Evolutionary conservation across 345 rosid genomes (phyloP).

Genomic region (Laguncularia racemosa): DNA sequence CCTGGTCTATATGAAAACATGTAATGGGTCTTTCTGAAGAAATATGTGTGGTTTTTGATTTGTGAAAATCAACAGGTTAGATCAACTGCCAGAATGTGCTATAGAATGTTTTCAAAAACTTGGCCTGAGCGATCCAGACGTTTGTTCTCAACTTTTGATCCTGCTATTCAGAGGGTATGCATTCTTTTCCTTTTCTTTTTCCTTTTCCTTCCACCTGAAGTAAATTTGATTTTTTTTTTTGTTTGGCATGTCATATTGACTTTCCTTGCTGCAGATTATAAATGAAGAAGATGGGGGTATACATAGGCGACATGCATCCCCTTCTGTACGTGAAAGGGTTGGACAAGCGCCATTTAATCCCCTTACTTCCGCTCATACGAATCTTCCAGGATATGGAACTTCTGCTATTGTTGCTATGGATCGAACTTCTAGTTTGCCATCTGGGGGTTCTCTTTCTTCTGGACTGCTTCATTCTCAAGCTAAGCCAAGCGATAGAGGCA

Average conservation of each 20-base stretch:
- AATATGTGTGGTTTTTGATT: conserved; percentile 1
- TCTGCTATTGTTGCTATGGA: conserved; percentile 98
- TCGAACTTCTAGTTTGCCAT: conserved; percentile 67
- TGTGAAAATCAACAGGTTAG: conserved; percentile 57
- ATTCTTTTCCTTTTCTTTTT: conserved; percentile 3
- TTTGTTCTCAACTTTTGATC: conserved; percentile 86
- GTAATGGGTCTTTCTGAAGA: neutral
- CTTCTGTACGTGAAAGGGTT: conserved; percentile 85
- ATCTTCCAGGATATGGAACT: conserved; percentile 82
- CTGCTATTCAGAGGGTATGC: conserved; percentile 92
- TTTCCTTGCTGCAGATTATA: conserved; percentile 43
- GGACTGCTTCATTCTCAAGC: conserved; percentile 73
- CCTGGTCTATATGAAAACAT: neutral
- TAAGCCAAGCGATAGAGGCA: conserved; percentile 56
- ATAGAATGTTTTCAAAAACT: conserved; percentile 93
- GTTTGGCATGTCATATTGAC: neutral
- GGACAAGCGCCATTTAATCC: conserved; percentile 43
- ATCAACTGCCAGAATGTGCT: conserved; percentile 96
- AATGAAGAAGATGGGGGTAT: conserved; percentile 96
- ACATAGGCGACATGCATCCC: conserved; percentile 96
- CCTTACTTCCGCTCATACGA: conserved; percentile 48
- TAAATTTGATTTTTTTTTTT: neutral
- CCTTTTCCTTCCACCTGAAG: neutral
- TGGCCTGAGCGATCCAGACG: conserved; percentile 99
- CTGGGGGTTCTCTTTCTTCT: conserved; percentile 63